These are phyloP conservation scores for Pezicula carpinea DNA, from an alignment of 2,329 filamentous ascomycete species.

Conservation along the genomic window DNA sequence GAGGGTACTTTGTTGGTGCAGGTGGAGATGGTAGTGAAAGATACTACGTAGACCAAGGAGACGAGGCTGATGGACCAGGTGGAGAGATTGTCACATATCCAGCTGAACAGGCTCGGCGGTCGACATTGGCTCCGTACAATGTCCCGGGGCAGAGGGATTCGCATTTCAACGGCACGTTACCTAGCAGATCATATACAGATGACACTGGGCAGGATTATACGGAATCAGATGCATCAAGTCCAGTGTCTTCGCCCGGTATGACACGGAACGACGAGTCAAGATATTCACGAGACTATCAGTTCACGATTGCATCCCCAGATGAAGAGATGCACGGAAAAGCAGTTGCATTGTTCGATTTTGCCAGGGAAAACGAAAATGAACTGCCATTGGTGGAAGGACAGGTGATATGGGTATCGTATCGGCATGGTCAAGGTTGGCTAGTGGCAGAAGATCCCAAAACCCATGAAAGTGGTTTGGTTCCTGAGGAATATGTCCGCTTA, in stretches of 20 bases:
- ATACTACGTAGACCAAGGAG: conserved; percentile 67
- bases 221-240: conserved; percentile 55
- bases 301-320: conserved; percentile 90
- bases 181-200: conserved; percentile 31
- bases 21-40: conserved; percentile 68
- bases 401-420: conserved; percentile 92
- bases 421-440: conserved; percentile 94
- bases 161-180: conserved; percentile 46
- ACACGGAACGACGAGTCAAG: conserved; percentile 66
- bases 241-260: conserved; percentile 53
- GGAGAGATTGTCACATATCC: conserved; percentile 80
- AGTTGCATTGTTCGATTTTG: conserved; percentile 92
- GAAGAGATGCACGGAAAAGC: conserved; percentile 98
- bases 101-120: conserved; percentile 56
- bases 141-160: conserved; percentile 45
- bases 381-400: conserved; percentile 89
- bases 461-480: conserved; percentile 88
- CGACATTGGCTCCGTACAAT: conserved; percentile 40
- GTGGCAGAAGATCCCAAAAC: conserved; percentile 95
- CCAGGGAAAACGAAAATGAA: conserved; percentile 94
- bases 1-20: conserved; percentile 63
- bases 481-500: conserved; percentile 91
- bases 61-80: conserved; percentile 69
- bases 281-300: conserved; percentile 89
- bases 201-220: conserved; percentile 34